Conservation (phyloP, 306 rosid species). For the Quercus aquifolioides region DNA sequence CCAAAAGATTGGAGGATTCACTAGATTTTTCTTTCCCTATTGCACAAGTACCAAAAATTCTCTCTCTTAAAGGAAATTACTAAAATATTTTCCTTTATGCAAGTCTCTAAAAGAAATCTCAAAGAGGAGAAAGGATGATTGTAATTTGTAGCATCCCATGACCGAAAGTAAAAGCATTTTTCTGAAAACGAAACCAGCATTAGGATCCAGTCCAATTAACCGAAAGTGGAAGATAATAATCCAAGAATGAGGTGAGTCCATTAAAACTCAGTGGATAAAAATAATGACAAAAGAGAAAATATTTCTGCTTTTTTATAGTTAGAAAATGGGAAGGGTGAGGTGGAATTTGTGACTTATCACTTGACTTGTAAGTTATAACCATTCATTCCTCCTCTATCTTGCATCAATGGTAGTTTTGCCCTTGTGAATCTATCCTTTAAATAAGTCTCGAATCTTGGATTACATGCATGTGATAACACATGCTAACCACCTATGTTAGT, state of each 20-base stretch:
- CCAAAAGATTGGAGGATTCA: constrained; percentile 11
- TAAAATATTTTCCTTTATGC: background rate
- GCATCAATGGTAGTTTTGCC: background rate
- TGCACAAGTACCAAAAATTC: constrained; percentile 13
- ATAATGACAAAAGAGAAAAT: background rate
- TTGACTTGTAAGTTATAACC: no score
- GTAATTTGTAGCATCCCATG: background rate
- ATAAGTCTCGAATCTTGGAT: background rate
- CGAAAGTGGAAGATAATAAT: constrained; percentile 10
- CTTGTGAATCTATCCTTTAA: background rate
- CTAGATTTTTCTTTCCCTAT: constrained; percentile 3
- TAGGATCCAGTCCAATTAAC: constrained; percentile 22
- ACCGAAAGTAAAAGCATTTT: constrained; percentile 6
- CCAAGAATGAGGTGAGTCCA: background rate
- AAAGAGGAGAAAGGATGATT: background rate
- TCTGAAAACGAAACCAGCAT: constrained; percentile 3
- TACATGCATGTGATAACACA: constrained; percentile 40
- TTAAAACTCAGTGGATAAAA: background rate
- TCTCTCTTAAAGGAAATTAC: background rate
- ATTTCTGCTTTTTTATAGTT: no score
- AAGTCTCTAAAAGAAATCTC: background rate
- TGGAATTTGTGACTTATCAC: no score
- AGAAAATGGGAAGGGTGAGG: no score
- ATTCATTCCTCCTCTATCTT: background rate
- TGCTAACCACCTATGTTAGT: constrained; percentile 33